Base-by-base conservation (phyloP, 495 filamentous ascomycete species). In the Mytilinidion resinicola region DNA sequence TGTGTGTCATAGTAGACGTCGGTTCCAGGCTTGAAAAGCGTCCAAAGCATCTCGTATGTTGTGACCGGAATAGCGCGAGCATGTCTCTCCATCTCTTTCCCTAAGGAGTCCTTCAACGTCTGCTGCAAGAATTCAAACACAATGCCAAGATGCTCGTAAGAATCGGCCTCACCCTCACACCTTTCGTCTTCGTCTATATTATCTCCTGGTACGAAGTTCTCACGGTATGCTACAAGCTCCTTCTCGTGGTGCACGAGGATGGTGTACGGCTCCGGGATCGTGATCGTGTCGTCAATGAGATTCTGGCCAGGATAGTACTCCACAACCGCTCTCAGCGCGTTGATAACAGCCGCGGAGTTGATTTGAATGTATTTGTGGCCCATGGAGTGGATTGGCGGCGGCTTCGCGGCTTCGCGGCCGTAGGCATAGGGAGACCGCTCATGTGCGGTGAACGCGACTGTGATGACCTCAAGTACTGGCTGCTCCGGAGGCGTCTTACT, bases 1-100 rank as follows among this genome's bases (percentile, higher is more conserved):
- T 61, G 43, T 7, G 53, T 61, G 34, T 61, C 59, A 33, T 37
- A 39, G 56, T 33, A 69, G 19, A 70, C 63, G 30, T 60, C 44
- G 10, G 38, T 59, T 4, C 68, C 64, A 20, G 64, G 61, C 39
- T 60, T 62, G 41, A 67, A 59, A 10, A 67, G 58, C 10, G 61
- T 48, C 61, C 68, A 69, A 17, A 65, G 59, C 64, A 67, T 62
- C 6, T 67, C 68, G 36, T 67, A 70, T n/a, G 62, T 65, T 10
- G 46, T 51, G 21, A 61, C 53, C 5, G 63, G 59, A 12, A 42
- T 19, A 21, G 59, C 55, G 42, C 61, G 43, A 34, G 25, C 51
- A 57, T 70, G 67, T 39, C 66, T 59, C 15, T 56, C 51, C 38
- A 52, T 46, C 51, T 67, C 64, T 39, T 64, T 51, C 20, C 66